These are phyloP conservation scores for Petunia axillaris DNA, from an alignment of 257 asterid species.

Conservation along the genomic window DNA sequence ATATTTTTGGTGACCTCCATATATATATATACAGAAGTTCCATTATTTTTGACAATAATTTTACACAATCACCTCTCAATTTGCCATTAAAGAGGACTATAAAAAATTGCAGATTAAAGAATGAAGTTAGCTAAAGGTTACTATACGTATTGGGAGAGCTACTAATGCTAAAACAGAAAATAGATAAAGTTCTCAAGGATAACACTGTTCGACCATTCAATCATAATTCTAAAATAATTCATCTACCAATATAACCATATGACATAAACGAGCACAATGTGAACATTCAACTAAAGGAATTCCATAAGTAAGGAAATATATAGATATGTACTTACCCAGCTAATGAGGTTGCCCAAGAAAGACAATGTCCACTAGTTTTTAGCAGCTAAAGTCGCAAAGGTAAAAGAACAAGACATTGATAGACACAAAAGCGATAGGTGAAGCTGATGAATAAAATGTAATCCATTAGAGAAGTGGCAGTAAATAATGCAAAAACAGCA, in stretches of 20 bases:
- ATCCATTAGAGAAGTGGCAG: constrained; percentile 14
- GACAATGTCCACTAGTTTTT: neutral
- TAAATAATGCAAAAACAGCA: neutral
- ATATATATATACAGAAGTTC: neutral
- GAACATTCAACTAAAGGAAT: constrained; percentile 2
- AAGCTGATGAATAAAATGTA: constrained; percentile 7
- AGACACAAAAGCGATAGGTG: neutral
- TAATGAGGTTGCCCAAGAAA: neutral
- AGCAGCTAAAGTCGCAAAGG: constrained; percentile 10
- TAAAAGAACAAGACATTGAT: constrained; percentile 17
- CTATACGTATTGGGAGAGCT: neutral
- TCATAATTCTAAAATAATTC: neutral
- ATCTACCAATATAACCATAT: constrained; percentile 7
- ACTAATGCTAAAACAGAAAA: neutral
- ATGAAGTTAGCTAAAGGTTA: neutral
- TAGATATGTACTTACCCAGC: neutral
- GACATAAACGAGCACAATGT: neutral
- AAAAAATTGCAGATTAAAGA: neutral
- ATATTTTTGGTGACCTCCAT: neutral
- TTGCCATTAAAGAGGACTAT: neutral
- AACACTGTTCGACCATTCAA: neutral
- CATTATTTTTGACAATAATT: neutral
- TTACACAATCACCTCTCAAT: neutral
- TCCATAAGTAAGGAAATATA: neutral
- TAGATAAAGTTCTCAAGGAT: neutral